A percentile compares a stretch with the other conserved stretches of the same genome.
Conservation (phyloP, 73 alveolate genomes). For the Paramecium primaurelia region DNA sequence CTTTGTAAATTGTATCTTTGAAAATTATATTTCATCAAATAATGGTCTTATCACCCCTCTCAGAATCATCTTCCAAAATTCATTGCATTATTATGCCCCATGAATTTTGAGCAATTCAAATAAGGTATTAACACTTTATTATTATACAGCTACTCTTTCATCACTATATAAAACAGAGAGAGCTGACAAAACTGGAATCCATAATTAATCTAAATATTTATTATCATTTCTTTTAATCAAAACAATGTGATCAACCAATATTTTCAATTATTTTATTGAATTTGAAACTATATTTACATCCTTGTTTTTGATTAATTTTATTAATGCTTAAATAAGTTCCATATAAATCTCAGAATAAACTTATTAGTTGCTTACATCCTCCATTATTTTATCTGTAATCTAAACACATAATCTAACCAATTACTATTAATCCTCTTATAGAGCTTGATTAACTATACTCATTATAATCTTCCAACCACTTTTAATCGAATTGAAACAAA, state of each 20-base stretch:
- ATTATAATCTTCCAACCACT: conserved; percentile 61
- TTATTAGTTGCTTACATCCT: neutral
- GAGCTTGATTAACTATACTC: conserved; percentile 52
- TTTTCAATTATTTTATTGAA: neutral
- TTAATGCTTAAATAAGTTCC: conserved; percentile 58
- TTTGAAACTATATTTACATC: conserved; percentile 27
- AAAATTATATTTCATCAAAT: conserved; percentile 57
- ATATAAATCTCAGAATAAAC: conserved; percentile 30
- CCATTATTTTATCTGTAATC: conserved; percentile 57
- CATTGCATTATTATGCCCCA: neutral
- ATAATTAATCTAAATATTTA: neutral
- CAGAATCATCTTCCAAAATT: conserved; percentile 59
- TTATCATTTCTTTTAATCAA: conserved; percentile 1
- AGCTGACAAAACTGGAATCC: conserved; percentile 50
- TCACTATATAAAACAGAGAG: conserved; percentile 50
- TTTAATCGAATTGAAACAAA: neutral
- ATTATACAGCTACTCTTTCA: conserved; percentile 23
- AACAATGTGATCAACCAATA: conserved; percentile 16
- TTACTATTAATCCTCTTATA: conserved; percentile 37
- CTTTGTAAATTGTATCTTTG: neutral
- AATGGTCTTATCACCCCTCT: conserved; percentile 58
- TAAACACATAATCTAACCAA: conserved; percentile 24
- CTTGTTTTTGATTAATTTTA: conserved; percentile 47
- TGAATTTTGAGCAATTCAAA: conserved; percentile 30
- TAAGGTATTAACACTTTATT: conserved; percentile 18